Evolutionary conservation across 2,329 filamentous ascomycete genomes (phyloP).

Genomic region (Alternaria brassicae): DNA sequence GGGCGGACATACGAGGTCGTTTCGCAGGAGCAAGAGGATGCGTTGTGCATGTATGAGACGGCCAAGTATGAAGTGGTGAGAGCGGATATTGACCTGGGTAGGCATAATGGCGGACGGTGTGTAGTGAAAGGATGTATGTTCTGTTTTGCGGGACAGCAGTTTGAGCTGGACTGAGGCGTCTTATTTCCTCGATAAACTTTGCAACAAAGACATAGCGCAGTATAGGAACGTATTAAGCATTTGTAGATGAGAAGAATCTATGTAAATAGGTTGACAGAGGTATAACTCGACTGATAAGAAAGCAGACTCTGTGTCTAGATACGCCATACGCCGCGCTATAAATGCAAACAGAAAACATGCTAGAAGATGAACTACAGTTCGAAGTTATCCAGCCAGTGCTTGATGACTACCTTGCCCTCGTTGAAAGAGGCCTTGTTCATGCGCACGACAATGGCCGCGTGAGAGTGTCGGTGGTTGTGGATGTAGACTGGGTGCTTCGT

Average conservation of each 20-base stretch:
- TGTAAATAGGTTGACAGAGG: not conserved
- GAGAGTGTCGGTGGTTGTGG: slow-evolving; percentile 75
- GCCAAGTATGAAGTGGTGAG: slow-evolving; percentile 14
- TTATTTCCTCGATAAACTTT: no score
- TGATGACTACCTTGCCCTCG: slow-evolving; percentile 79
- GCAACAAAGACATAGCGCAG: no score
- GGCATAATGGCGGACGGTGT: no score
- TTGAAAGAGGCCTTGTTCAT: slow-evolving; percentile 69
- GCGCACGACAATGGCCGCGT: slow-evolving; percentile 89
- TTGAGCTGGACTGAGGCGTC: not conserved
- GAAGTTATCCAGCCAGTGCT: slow-evolving; percentile 83
- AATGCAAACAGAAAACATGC: slow-evolving; percentile 1
- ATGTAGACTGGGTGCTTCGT: slow-evolving; percentile 73
- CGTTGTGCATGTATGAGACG: slow-evolving; percentile 7
- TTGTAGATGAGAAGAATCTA: not conserved
- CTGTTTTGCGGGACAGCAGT: not conserved
- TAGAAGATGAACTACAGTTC: slow-evolving; percentile 40
- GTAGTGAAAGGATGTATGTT: slow-evolving; percentile 3
- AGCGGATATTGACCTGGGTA: not conserved
- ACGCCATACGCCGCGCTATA: slow-evolving; percentile 21
- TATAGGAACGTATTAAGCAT: not conserved
- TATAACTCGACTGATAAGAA: not conserved
- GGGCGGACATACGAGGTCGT: slow-evolving; percentile 8
- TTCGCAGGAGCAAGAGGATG: slow-evolving; percentile 8
- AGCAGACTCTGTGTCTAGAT: not conserved